Evolutionary conservation across 495 filamentous ascomycete genomes (phyloP).

Genomic region (Penicillium manginii): DNA sequence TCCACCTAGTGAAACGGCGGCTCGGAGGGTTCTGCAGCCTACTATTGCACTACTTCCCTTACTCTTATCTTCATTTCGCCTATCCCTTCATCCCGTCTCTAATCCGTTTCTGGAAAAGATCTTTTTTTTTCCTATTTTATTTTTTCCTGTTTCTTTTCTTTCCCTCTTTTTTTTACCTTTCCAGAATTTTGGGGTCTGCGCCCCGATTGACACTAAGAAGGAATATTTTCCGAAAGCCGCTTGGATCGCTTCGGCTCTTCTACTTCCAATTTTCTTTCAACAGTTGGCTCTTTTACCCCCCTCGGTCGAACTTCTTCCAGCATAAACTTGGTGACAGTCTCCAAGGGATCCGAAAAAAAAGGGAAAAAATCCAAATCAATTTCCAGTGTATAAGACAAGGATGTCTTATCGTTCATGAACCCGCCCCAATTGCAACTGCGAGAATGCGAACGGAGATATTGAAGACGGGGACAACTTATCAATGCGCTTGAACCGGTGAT

Average conservation of each 20-base stretch:
- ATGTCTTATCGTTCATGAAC: conserved; percentile 33
- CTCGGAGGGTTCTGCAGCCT: neutral
- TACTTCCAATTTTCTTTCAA: conserved; percentile 6
- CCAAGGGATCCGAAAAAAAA: neutral
- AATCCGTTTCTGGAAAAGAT: conserved; percentile 7
- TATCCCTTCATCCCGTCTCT: conserved; percentile 11
- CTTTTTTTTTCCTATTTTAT: conserved; percentile 3
- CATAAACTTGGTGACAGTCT: too few relatives aligned
- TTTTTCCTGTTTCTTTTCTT: neutral
- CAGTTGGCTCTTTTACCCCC: neutral
- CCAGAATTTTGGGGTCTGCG: conserved; percentile 7
- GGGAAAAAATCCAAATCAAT: neutral
- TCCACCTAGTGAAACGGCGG: neutral
- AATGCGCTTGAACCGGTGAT: conserved; percentile 31
- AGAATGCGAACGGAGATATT: conserved; percentile 40
- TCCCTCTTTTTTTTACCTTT: conserved; percentile 2
- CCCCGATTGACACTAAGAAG: conserved; percentile 14
- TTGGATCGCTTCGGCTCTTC: conserved; percentile 16
- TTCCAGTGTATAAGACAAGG: conserved; percentile 1
- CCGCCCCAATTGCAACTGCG: conserved; percentile 21
- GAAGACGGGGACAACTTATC: conserved; percentile 25
- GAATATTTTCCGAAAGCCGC: conserved; percentile 20
- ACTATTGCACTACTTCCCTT: neutral
- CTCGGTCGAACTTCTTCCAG: neutral
- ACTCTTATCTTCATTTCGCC: neutral